phyloP scores from a whole-genome alignment of 2,329 filamentous ascomycete species.

The Aquanectria penicillioides region DNA sequence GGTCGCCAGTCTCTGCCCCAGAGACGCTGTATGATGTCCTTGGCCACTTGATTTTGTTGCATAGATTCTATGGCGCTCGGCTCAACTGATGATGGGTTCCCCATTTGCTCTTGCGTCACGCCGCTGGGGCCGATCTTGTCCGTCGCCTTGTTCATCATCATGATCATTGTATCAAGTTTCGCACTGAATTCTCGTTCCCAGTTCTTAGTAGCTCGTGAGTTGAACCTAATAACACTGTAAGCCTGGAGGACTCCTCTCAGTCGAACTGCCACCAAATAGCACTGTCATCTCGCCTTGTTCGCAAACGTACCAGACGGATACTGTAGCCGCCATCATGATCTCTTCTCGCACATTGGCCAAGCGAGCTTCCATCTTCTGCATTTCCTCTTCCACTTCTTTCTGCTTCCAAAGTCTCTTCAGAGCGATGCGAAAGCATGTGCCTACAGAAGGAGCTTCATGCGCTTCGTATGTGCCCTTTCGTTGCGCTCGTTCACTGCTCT shows the following conservation, averaged over 20 bases:
- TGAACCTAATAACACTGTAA: neutral
- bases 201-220: neutral
- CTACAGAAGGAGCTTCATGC: neutral
- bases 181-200: conserved; percentile 15
- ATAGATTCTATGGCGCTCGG: neutral
- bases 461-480: neutral
- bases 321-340: conserved; percentile 3
- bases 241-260: no score
- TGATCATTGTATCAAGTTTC: conserved; percentile 13
- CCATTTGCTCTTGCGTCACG: neutral
- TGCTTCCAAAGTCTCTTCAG: neutral
- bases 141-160: neutral
- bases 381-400: conserved; percentile 9
- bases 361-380: no score
- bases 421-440: neutral
- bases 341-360: neutral
- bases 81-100: neutral
- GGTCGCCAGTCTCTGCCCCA: neutral
- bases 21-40: neutral
- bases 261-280: no score
- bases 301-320: conserved; percentile 14
- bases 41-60: neutral
- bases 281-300: no score
- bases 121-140: neutral
- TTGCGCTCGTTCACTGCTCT: neutral